Evolutionary conservation across 2,329 filamentous ascomycete species (phyloP), one percentile per base, ranked within the genome.

Genomic region (Penicillium decumbens): DNA sequence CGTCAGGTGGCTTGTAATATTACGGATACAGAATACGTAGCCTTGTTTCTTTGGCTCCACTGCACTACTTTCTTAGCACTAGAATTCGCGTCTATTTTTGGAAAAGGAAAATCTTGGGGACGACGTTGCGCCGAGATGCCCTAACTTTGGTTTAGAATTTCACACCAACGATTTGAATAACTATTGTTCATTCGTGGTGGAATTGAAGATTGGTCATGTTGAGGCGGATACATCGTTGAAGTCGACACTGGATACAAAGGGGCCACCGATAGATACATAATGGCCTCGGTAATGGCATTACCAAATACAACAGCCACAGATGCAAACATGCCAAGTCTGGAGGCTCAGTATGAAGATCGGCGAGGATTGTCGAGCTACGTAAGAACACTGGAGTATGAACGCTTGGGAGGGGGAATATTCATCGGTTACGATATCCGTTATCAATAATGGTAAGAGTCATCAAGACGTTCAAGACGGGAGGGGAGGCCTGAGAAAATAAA

Each of bases 1-100:
- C 55, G 56, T 59, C 50, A 59, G 55, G 58, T 60, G 58, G 55
- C 54, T 59, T 51, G 57, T 60, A 59, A 57, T 54, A 52, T 55
- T 60, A 61, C 58, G 43, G 35, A 47, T 51, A 48, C 15, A 13
- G 15, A 33, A 23, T 18, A 32, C 28, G 27, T 35, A 46, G 41
- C 43, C 43, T 24, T 43, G 45, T 32, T 41, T 12, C 15, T 27
- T 25, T 20, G 45, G 46, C 50, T 45, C 55, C 55, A 58, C 57
- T 28, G 49, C 50, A 42, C 50, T 52, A 55, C 39, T 6, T 39
- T 3, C 8, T 37, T 37, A 20, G 38, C 23, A 40, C 38, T 24
- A 4, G 2, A 28, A 28, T 50, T 41, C 15, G 33, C 33, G 18
- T 37, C 58, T 61, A 61, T 61, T 61, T 60, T 60, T 61, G 57